Conservation (phyloP, 306 rosid genomes). For the Vicia villosa region DNA sequence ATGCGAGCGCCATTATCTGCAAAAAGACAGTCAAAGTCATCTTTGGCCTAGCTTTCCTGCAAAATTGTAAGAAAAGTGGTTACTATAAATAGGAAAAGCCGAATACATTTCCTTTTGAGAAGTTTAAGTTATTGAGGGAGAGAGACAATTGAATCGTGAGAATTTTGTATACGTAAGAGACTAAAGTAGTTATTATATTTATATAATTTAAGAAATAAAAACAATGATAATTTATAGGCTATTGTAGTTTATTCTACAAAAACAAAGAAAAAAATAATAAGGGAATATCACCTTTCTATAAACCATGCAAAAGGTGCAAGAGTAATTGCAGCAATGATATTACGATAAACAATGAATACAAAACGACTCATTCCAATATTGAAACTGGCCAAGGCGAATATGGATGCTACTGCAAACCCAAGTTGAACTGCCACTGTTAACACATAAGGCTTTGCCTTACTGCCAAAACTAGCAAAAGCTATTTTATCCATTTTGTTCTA, state of each 20-base stretch:
- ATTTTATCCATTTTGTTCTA: slow-evolving; percentile 27
- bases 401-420: slow-evolving; percentile 61
- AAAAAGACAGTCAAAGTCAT: slow-evolving; percentile 58
- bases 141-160: too few species aligned
- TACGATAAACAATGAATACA: slow-evolving; percentile 71
- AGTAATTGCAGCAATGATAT: slow-evolving; percentile 55
- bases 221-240: too few species aligned
- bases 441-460: slow-evolving; percentile 59
- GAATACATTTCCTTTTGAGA: neutral
- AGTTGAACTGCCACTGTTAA: slow-evolving; percentile 59
- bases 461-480: neutral
- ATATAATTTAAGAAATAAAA: too few species aligned
- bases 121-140: too few species aligned
- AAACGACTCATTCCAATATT: slow-evolving; percentile 65
- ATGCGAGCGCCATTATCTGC: slow-evolving; percentile 60
- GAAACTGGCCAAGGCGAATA: slow-evolving; percentile 55
- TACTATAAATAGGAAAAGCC: neutral
- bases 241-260: too few species aligned
- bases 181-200: too few species aligned
- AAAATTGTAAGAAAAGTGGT: neutral
- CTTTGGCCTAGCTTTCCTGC: slow-evolving; percentile 76
- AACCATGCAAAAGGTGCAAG: slow-evolving; percentile 64
- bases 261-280: neutral
- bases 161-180: too few species aligned
- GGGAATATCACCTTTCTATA: slow-evolving; percentile 64